These are phyloP conservation scores for Stylosanthes scabra DNA, from an alignment of 331 rosid genomes.

Conservation along the genomic window DNA sequence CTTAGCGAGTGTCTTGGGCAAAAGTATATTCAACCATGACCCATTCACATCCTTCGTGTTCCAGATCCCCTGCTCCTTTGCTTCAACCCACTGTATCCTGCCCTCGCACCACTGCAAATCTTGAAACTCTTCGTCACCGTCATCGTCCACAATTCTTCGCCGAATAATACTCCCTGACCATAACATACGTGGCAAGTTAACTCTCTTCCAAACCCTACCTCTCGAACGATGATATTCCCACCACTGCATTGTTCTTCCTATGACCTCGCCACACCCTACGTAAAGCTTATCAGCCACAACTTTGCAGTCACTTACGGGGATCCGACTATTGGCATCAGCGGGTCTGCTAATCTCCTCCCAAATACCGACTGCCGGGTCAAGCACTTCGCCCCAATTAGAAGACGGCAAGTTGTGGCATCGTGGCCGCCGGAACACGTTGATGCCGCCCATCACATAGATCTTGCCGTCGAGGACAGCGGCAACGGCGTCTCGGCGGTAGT, in stretches of 20 bases:
- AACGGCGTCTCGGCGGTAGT: constrained; percentile 51
- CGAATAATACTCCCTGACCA: too few relatives aligned
- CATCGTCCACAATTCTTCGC: too few relatives aligned
- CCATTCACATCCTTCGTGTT: background rate
- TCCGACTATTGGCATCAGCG: background rate
- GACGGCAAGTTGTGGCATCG: constrained; percentile 6
- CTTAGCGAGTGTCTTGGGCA: background rate
- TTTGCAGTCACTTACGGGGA: background rate
- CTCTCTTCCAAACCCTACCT: background rate
- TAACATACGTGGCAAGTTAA: too few relatives aligned
- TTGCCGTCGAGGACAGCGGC: constrained; percentile 51
- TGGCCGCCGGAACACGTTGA: constrained; percentile 24
- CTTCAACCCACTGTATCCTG: background rate
- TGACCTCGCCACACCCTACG: background rate
- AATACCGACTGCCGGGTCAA: constrained; percentile 45
- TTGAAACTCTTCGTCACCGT: too few relatives aligned
- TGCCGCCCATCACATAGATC: constrained; percentile 55
- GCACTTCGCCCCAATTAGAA: constrained; percentile 50
- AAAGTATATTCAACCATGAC: background rate
- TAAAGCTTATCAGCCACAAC: background rate
- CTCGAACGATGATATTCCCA: background rate
- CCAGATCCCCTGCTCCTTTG: background rate
- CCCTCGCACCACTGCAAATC: background rate
- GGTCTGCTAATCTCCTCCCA: constrained; percentile 57
- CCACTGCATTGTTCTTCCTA: too few relatives aligned